Evolutionary conservation across 176 grass and related monocot species (phyloP), one percentile per base, ranked within the genome.

Genomic region (Aegilops tauschii): DNA sequence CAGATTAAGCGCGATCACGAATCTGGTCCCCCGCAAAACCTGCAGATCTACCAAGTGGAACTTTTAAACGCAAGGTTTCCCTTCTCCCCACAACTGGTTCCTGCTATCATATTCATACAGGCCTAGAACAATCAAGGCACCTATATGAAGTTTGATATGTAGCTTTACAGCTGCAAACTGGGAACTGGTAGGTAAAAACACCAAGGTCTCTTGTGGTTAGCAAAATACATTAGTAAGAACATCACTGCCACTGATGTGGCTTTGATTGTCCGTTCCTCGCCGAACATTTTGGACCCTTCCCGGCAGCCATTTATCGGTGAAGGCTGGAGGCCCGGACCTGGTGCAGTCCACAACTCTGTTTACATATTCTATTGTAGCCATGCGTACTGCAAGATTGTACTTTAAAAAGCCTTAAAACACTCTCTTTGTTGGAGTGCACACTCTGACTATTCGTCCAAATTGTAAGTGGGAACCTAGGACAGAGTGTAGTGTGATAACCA

Each of bases 231-330:
- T 56, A 75, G 14, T 29, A 77, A 40, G 37, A 65, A 69, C 70
- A 73, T 82, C 32, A 40, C 65, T 61, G 50, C 73, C 65, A 44
- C 63, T 8, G 35, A 79, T 28, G 76, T 25, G 42, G 39, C 82
- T 80, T 62, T 65, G 67, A n/a, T 82, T 80, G 40, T n/a, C 66
- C 14, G 16, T 30, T 16, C 64, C 66, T 54, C 50, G 31, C 69
- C 20, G 4, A 84, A 17, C 37, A 25, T 65, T 82, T 89, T 68
- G 83, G 74, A 78, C 34, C 58, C 58, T 69, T 61, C 20, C n/a
- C 4, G 59, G 64, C 76, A 61, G 89, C 40, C 84, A 89, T 91
- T 75, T 78, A 85, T 61, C 61, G 77, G 74, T 80, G 83, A 79
- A 88, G 86, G 86, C 32, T 2, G 69, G 71, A 63, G 78, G 81